phyloP scores from a whole-genome alignment of 164 flowering plant genomes.

The Liriodendron chinense region DNA sequence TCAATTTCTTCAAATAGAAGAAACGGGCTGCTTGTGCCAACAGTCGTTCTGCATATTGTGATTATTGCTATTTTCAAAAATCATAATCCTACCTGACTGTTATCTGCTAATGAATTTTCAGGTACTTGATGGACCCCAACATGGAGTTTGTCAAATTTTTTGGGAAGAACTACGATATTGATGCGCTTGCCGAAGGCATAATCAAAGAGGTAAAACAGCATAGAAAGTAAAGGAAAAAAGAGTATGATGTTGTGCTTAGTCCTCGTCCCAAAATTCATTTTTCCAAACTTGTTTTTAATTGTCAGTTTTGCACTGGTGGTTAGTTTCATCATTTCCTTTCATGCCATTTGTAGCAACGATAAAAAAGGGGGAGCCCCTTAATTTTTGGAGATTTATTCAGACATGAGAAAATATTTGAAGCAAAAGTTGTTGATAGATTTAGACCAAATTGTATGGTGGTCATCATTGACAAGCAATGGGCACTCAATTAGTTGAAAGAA shows the following conservation, averaged over 20 bases:
- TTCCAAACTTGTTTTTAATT: not conserved
- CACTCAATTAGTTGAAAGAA: no score
- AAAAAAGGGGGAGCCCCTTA: no score
- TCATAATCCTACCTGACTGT: not conserved
- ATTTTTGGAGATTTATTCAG: no score
- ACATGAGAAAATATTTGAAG: no score
- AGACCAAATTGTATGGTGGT: no score
- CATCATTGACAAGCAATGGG: no score
- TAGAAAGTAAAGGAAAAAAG: conserved; percentile 23
- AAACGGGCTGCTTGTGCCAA: not conserved
- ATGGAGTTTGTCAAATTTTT: conserved; percentile 86
- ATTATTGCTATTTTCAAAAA: not conserved
- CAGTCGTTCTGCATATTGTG: not conserved
- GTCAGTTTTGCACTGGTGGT: no score
- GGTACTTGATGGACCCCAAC: conserved; percentile 90
- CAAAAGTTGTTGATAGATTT: no score
- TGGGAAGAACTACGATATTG: conserved; percentile 84
- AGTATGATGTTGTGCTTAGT: not conserved
- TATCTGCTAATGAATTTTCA: conserved; percentile 24
- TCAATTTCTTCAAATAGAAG: not conserved
- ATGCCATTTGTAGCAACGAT: no score
- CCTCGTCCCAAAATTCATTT: not conserved
- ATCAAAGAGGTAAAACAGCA: conserved; percentile 69
- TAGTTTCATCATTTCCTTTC: no score
- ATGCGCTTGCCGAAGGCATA: conserved; percentile 72